Conservation (phyloP, 2,329 filamentous ascomycete species). For the Arthroderma uncinatum region DNA sequence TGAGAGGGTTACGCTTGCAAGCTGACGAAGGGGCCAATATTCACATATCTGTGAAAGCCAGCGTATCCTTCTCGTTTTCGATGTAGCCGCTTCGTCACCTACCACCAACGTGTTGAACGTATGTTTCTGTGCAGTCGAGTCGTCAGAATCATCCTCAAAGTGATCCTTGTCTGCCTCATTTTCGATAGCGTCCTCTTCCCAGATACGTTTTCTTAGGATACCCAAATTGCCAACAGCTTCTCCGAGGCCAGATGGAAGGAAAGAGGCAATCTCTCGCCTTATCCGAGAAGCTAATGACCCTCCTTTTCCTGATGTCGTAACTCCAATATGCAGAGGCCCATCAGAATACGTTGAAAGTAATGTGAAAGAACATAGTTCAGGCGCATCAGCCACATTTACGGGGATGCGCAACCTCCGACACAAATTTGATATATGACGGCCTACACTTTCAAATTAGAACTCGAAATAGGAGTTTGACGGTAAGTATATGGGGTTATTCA, state of each 20-base stretch:
- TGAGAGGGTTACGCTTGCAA: slow-evolving; percentile 66
- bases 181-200: slow-evolving; percentile 57
- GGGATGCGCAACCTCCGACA: slow-evolving; percentile 76
- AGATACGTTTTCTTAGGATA: slow-evolving; percentile 56
- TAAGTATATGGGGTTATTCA: slow-evolving; percentile 14
- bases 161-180: slow-evolving; percentile 35
- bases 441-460: slow-evolving; percentile 28
- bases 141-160: slow-evolving; percentile 39
- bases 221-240: slow-evolving; percentile 67
- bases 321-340: slow-evolving; percentile 84
- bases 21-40: slow-evolving; percentile 83
- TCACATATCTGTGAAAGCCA: slow-evolving; percentile 97
- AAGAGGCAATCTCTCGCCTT: slow-evolving; percentile 72
- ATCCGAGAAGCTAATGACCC: slow-evolving; percentile 89
- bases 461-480: neutral
- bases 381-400: slow-evolving; percentile 82
- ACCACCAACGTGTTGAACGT: slow-evolving; percentile 73
- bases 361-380: slow-evolving; percentile 77
- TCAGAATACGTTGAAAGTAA: slow-evolving; percentile 81
- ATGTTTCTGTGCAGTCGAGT: slow-evolving; percentile 51
- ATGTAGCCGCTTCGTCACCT: slow-evolving; percentile 57
- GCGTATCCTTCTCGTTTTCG: slow-evolving; percentile 70
- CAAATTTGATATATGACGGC: slow-evolving; percentile 56
- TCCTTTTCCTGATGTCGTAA: slow-evolving; percentile 88
- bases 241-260: slow-evolving; percentile 65